Conservation (phyloP, 2,329 filamentous ascomycete species). For the Epichloe scottii region DNA sequence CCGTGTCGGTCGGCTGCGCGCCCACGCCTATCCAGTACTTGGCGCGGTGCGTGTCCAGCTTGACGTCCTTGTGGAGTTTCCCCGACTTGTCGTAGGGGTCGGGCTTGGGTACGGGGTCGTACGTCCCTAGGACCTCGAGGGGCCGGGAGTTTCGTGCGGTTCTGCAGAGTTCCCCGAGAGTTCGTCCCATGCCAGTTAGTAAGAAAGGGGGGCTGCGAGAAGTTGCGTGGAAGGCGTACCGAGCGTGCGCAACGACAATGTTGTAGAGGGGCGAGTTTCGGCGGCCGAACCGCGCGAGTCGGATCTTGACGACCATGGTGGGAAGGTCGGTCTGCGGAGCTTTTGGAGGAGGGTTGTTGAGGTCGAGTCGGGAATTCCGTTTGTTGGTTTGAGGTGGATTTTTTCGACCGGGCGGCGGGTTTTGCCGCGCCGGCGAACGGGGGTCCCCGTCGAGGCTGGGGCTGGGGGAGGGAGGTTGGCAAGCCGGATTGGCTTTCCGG, state of each 20-base stretch:
- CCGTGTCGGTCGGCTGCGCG: conserved; percentile 82
- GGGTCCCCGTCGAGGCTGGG: no score
- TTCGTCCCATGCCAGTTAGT: no score
- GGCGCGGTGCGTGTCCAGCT: conserved; percentile 67
- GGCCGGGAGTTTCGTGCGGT: conserved; percentile 79
- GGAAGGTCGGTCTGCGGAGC: neutral
- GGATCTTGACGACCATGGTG: conserved; percentile 82
- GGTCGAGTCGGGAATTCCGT: neutral
- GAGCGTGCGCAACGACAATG: conserved; percentile 87
- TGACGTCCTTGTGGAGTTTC: conserved; percentile 78
- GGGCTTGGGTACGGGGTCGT: conserved; percentile 53
- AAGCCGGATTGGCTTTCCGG: no score
- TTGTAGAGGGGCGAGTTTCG: conserved; percentile 90
- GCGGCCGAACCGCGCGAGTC: conserved; percentile 85
- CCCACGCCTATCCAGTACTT: conserved; percentile 97
- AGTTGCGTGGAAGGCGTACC: conserved; percentile 42
- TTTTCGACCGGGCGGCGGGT: conserved; percentile 20
- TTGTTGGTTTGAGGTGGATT: neutral
- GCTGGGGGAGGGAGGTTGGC: no score
- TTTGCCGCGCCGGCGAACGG: conserved; percentile 22
- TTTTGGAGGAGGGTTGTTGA: neutral
- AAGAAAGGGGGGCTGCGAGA: no score
- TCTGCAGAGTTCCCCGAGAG: conserved; percentile 27
- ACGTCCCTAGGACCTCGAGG: conserved; percentile 81
- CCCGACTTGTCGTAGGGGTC: conserved; percentile 49